Conservation (phyloP, 2,329 filamentous ascomycete species). For the Cladorrhinum sp. region DNA sequence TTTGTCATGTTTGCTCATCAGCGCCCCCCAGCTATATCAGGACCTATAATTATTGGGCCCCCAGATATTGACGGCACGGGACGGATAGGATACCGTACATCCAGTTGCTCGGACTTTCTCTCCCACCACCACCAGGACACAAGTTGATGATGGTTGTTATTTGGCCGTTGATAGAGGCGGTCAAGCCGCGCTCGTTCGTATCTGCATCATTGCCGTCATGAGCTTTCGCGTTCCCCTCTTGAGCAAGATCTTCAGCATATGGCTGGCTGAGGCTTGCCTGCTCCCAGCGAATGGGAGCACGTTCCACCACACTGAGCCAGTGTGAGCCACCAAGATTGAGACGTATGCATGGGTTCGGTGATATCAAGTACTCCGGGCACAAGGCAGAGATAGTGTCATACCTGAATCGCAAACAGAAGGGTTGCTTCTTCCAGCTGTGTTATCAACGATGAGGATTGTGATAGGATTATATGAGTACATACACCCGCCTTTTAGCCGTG, state of each 20-base stretch:
- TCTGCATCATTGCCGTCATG: not conserved
- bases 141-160: not conserved
- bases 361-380: not conserved
- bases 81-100: constrained; percentile 5
- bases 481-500: constrained; percentile 2
- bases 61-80: constrained; percentile 5
- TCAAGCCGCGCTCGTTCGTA: constrained; percentile 1
- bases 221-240: not conserved
- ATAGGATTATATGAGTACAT: not conserved
- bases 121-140: not conserved
- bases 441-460: not conserved
- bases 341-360: constrained; percentile 11
- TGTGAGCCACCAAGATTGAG: not conserved
- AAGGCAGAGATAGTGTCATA: not conserved
- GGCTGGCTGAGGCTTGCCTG: constrained; percentile 4
- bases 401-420: not conserved
- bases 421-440: not conserved
- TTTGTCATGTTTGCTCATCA: constrained; percentile 1
- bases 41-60: not conserved
- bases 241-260: constrained; percentile 5
- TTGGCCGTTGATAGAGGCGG: not conserved
- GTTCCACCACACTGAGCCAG: constrained; percentile 1
- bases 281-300: not conserved
- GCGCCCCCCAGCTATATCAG: not conserved
- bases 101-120: not conserved